A percentile compares a stretch with the other conserved stretches of the same genome.
phyloP scores from a whole-genome alignment of 345 rosid genomes.

The Cardamine resedifolia region DNA sequence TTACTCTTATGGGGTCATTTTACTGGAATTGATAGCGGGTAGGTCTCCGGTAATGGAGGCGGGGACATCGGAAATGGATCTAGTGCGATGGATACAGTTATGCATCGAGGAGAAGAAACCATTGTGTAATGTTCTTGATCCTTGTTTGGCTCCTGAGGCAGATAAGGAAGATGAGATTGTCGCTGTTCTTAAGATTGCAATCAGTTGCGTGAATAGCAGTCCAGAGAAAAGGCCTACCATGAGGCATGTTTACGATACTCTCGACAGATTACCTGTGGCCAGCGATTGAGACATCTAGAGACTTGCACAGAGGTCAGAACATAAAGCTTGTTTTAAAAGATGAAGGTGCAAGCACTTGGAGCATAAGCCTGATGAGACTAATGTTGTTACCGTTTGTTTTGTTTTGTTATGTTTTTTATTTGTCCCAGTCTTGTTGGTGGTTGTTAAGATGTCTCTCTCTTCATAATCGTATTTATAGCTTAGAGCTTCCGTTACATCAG shows the following conservation, averaged over 20 bases:
- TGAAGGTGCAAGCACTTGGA: conserved; percentile 14
- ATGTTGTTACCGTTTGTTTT: conserved; percentile 26
- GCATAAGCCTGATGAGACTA: conserved; percentile 2
- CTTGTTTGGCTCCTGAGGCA: conserved; percentile 60
- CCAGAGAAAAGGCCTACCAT: conserved; percentile 88
- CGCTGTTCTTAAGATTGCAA: conserved; percentile 75
- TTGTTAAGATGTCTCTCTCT: conserved; percentile 22
- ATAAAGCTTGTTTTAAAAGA: conserved; percentile 19
- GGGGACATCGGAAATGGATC: conserved; percentile 66
- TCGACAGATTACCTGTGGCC: conserved; percentile 52
- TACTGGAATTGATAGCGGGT: conserved; percentile 81
- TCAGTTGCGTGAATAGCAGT: conserved; percentile 71
- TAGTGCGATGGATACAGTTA: conserved; percentile 76
- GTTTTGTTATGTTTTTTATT: neutral
- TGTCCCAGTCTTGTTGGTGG: conserved; percentile 7
- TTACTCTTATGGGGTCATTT: conserved; percentile 82
- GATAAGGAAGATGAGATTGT: conserved; percentile 89
- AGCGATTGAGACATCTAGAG: conserved; percentile 41
- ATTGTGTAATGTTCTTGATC: conserved; percentile 78
- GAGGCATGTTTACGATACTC: conserved; percentile 67
- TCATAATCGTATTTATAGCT: conserved; percentile 19
- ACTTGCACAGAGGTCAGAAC: conserved; percentile 11
- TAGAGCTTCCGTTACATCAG: conserved; percentile 30
- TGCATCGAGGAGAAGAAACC: conserved; percentile 94
- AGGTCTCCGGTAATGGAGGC: conserved; percentile 54